Percentiles rank a stretch among this genome's conserved stretches.
These are phyloP conservation scores for Verticillium tricorpus DNA, from an alignment of 2,329 filamentous ascomycete genomes.

Conservation along the genomic window DNA sequence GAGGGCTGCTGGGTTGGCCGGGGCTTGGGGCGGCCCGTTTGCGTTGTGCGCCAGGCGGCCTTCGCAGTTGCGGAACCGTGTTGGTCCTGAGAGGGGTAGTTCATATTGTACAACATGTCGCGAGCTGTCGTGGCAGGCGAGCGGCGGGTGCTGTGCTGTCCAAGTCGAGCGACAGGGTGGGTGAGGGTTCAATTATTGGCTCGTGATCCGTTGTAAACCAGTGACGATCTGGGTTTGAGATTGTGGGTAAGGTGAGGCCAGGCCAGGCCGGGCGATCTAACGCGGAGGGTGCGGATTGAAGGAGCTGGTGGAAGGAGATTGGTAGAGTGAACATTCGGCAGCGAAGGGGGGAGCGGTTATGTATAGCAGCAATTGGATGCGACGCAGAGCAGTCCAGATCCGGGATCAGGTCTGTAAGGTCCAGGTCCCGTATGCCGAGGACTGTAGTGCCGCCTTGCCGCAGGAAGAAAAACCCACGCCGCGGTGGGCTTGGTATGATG, in stretches of 20 bases:
- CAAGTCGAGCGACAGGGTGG: background rate
- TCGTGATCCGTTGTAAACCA: background rate
- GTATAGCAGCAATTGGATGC: background rate
- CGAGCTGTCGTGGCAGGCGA: background rate
- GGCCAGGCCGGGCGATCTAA: background rate
- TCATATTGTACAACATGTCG: conserved; percentile 20
- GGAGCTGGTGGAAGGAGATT: background rate
- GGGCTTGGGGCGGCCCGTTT: conserved; percentile 6
- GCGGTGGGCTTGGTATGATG: background rate
- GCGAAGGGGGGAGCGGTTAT: background rate
- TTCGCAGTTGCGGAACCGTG: background rate
- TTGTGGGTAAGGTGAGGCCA: background rate
- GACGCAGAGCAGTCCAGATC: background rate
- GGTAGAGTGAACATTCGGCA: background rate
- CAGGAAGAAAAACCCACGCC: background rate
- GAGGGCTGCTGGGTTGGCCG: conserved; percentile 5
- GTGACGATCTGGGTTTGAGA: background rate
- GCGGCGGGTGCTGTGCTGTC: background rate
- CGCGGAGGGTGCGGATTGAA: background rate
- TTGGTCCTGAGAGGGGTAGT: conserved; percentile 16
- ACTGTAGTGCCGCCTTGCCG: background rate
- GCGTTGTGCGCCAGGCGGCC: conserved; percentile 1
- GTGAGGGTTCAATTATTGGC: background rate
- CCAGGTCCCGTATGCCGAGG: background rate
- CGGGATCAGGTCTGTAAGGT: too few relatives aligned